Conservation (phyloP, 2,329 filamentous ascomycete species). For the Pseudovirgaria hyperparasitica region DNA sequence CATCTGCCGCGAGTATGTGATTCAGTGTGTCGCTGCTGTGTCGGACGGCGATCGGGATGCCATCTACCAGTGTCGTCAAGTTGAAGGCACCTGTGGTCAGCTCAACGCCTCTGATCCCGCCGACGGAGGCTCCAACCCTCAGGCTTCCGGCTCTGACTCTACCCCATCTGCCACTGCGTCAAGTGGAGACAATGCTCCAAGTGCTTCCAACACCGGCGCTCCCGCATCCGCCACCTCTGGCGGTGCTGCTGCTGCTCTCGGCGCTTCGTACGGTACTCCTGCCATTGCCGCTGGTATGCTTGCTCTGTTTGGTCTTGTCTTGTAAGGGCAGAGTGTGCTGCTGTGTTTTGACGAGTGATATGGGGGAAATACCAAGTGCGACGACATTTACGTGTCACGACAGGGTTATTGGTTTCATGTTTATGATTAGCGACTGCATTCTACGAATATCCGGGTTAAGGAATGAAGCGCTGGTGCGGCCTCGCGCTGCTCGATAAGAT, state of each 20-base stretch:
- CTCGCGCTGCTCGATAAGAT: constrained; percentile 15
- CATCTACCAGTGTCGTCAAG: constrained; percentile 33
- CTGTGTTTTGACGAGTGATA: constrained; percentile 1
- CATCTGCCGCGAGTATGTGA: constrained; percentile 42
- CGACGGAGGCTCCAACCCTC: constrained; percentile 1
- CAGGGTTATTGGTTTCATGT: constrained; percentile 1
- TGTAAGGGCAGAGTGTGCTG: constrained; percentile 29
- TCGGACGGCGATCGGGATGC: constrained; percentile 25
- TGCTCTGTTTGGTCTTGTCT: constrained; percentile 42
- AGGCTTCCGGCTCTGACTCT: constrained; percentile 6
- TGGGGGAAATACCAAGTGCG: background rate
- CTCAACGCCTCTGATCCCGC: constrained; percentile 11
- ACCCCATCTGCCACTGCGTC: constrained; percentile 9
- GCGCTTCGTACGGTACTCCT: constrained; percentile 39
- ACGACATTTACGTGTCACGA: background rate
- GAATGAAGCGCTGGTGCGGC: constrained; percentile 5
- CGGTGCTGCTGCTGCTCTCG: constrained; percentile 32
- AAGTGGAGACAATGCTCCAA: constrained; percentile 11
- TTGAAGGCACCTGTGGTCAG: constrained; percentile 22
- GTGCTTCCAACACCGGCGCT: constrained; percentile 15
- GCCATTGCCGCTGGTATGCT: constrained; percentile 40
- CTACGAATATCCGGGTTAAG: background rate
- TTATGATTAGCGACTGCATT: constrained; percentile 2
- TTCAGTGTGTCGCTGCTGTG: constrained; percentile 26
- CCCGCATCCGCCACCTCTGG: constrained; percentile 15